Conservation (phyloP, 345 rosid genomes). For the Reutealis trisperma region DNA sequence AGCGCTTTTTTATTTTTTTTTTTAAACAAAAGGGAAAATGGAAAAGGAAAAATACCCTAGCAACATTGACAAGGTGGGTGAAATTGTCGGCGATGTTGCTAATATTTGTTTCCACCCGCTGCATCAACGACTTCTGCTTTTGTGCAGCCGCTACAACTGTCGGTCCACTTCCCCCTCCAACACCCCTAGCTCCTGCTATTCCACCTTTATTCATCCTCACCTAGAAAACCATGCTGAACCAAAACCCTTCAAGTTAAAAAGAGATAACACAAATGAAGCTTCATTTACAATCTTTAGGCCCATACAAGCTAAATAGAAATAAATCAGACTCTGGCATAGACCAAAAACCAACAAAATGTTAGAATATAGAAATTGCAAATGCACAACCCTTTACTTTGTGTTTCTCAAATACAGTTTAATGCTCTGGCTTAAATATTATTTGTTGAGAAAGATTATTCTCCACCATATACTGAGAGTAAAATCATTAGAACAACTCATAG, state of each 20-base stretch:
- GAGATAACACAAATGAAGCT: neutral
- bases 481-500: too few species aligned
- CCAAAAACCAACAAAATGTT: neutral
- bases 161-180: constrained; percentile 57
- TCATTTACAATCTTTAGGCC: neutral
- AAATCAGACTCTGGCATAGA: neutral
- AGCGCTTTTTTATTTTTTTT: too few species aligned
- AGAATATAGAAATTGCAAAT: too few species aligned
- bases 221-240: neutral
- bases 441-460: too few species aligned
- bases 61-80: constrained; percentile 76
- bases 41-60: constrained; percentile 46
- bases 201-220: constrained; percentile 66
- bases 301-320: neutral
- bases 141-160: constrained; percentile 77
- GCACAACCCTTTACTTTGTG: too few species aligned
- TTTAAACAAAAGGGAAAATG: neutral
- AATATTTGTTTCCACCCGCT: constrained; percentile 80
- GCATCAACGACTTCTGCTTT: constrained; percentile 86
- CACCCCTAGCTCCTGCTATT: constrained; percentile 35
- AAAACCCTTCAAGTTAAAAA: constrained; percentile 1
- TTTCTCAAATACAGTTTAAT: too few species aligned
- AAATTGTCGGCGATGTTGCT: constrained; percentile 79
- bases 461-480: too few species aligned
- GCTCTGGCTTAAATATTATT: too few species aligned